Evolutionary conservation across 1,284 basidiomycete genomes (phyloP).

Genomic region (Austroboletus niveus): DNA sequence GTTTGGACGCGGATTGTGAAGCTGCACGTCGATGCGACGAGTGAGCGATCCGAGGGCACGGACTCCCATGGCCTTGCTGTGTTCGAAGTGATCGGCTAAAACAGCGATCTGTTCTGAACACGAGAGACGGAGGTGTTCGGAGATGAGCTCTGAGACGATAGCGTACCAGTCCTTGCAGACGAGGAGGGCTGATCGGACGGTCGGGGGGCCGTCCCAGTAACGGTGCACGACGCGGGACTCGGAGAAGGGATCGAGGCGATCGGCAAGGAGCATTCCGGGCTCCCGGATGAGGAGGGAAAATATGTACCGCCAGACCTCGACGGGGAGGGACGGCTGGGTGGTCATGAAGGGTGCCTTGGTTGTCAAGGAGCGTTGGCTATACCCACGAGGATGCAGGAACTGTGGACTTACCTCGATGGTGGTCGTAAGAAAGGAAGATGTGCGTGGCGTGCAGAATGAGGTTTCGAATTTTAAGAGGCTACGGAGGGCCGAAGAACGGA

Average conservation of each 20-base stretch:
- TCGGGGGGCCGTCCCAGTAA: conserved; percentile 15
- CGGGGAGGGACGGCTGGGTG: conserved; percentile 21
- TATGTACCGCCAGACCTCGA: conserved; percentile 34
- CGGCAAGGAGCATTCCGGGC: conserved; percentile 23
- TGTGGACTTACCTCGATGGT: no score
- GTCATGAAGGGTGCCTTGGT: conserved; percentile 13
- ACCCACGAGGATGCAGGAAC: no score
- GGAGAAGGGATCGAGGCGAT: conserved; percentile 30
- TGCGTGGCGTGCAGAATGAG: no score
- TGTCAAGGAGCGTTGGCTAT: not conserved
- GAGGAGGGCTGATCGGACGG: conserved; percentile 16
- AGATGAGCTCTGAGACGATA: conserved; percentile 35
- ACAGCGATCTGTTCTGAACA: conserved; percentile 32
- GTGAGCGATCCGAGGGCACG: conserved; percentile 37
- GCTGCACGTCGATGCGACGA: conserved; percentile 39
- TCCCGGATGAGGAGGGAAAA: conserved; percentile 25
- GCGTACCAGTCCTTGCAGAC: conserved; percentile 38
- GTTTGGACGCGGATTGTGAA: conserved; percentile 31
- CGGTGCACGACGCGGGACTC: conserved; percentile 19
- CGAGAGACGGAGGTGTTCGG: conserved; percentile 40
- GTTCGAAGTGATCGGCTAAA: conserved; percentile 36
- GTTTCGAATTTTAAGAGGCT: no score
- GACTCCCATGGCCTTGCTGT: conserved; percentile 16
- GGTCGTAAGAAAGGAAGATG: no score
- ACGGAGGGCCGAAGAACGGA: not conserved